These are phyloP conservation scores for Cyberlindnera bimundalis DNA, from an alignment of 805 yeast species.

Conservation along the genomic window DNA sequence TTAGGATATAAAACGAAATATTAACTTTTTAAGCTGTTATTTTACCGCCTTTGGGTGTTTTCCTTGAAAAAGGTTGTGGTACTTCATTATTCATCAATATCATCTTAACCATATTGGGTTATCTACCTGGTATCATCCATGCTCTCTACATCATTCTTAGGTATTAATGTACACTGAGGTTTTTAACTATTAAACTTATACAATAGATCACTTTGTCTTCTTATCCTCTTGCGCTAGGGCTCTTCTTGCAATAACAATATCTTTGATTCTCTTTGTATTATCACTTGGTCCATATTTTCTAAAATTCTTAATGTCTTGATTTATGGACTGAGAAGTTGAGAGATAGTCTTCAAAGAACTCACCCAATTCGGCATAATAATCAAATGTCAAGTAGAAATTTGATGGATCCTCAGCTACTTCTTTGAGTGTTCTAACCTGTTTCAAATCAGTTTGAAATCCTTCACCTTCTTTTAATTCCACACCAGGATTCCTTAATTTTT, in stretches of 20 bases:
- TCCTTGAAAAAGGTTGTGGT: slow-evolving; percentile 48
- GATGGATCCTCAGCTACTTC: slow-evolving; percentile 36
- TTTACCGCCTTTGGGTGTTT: slow-evolving; percentile 57
- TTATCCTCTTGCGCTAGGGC: slow-evolving; percentile 9
- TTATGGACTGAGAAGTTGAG: slow-evolving; percentile 33
- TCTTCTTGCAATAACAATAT: slow-evolving; percentile 28
- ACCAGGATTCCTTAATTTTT: slow-evolving; percentile 55
- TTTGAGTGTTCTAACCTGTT: slow-evolving; percentile 36
- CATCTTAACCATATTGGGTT: slow-evolving; percentile 62
- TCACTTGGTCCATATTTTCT: slow-evolving; percentile 64
- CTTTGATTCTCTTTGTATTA: slow-evolving; percentile 39
- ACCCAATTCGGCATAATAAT: slow-evolving; percentile 51
- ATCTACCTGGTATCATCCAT: slow-evolving; percentile 67
- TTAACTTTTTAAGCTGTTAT: slow-evolving; percentile 35
- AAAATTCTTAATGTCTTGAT: slow-evolving; percentile 53
- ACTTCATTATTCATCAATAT: slow-evolving; percentile 41
- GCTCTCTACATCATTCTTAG: slow-evolving; percentile 49
- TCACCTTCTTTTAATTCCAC: slow-evolving; percentile 69
- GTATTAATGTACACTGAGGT: slow-evolving; percentile 20
- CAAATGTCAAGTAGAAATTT: slow-evolving; percentile 54
- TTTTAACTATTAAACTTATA: too few species aligned
- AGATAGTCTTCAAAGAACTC: slow-evolving; percentile 40
- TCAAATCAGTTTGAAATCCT: slow-evolving; percentile 62
- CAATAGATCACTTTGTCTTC: slow-evolving; percentile 14
- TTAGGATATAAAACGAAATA: background rate